phyloP scores from a whole-genome alignment of 108 stramenopile genomes.

The Chaetoceros tenuissimus region DNA sequence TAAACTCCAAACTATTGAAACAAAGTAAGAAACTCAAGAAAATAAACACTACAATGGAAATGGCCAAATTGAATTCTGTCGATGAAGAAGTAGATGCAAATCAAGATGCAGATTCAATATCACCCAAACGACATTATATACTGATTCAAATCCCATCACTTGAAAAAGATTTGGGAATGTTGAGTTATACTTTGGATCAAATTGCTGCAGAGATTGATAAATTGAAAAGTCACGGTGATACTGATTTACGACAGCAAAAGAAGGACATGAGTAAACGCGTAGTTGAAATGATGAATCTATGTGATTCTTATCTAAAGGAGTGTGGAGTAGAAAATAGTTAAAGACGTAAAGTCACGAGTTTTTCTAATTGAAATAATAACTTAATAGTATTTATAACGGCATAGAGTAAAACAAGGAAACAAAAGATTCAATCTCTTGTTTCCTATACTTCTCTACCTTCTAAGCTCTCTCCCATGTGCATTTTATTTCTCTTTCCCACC shows the following conservation, averaged over 20 bases:
- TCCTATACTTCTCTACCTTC: no score
- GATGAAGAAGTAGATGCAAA: conserved; percentile 12
- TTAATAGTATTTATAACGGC: no score
- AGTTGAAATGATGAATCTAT: neutral
- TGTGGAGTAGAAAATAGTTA: neutral
- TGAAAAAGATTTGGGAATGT: conserved; percentile 19
- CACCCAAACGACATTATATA: neutral
- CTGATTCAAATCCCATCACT: conserved; percentile 1
- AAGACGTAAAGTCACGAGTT: no score
- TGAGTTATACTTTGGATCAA: conserved; percentile 30
- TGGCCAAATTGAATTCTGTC: conserved; percentile 18
- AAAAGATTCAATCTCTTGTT: no score
- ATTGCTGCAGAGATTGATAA: conserved; percentile 33
- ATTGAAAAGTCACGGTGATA: conserved; percentile 5
- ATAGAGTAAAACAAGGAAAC: no score
- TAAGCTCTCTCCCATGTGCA: no score
- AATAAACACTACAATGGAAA: conserved; percentile 22
- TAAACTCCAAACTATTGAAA: conserved; percentile 6
- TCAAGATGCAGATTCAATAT: neutral
- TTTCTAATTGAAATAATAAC: no score
- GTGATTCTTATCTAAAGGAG: neutral
- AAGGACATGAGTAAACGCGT: neutral
- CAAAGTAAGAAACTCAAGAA: conserved; percentile 9
- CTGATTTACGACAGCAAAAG: neutral
- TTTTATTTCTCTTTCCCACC: neutral